Evolutionary conservation across 2,329 filamentous ascomycete species (phyloP).

Genomic region (Metarhizium sp.): DNA sequence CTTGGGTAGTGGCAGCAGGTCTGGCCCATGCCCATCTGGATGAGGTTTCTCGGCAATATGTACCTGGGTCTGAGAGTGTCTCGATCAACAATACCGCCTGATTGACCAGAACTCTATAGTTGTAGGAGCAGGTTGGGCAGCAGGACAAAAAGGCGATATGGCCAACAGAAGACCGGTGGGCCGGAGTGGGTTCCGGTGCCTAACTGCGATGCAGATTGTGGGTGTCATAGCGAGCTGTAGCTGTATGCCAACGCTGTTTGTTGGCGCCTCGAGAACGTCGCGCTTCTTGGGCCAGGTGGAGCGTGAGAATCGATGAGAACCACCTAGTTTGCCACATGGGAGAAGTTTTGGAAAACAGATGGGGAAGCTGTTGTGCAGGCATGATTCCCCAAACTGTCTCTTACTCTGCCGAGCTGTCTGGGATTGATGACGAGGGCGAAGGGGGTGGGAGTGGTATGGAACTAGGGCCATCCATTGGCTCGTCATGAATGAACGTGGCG

Average conservation of each 20-base stretch:
- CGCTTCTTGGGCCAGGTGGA: neutral
- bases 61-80: neutral
- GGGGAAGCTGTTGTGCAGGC: neutral
- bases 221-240: neutral
- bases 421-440: neutral
- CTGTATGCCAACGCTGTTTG: neutral
- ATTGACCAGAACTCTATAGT: neutral
- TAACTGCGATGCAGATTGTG: neutral
- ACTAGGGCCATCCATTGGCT: neutral
- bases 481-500: neutral
- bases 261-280: neutral
- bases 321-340: neutral
- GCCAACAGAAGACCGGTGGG: neutral
- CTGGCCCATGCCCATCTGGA: neutral
- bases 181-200: neutral
- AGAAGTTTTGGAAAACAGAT: neutral
- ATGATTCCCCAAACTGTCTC: neutral
- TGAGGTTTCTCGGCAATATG: neutral
- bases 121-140: neutral
- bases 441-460: neutral
- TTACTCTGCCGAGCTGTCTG: neutral
- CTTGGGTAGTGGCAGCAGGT: neutral
- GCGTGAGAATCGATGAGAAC: neutral
- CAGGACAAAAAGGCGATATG: neutral
- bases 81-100: neutral